Evolutionary conservation across 2,329 filamentous ascomycete genomes (phyloP), one percentile per base, ranked within the genome.

Genomic region (Alternaria rosae): DNA sequence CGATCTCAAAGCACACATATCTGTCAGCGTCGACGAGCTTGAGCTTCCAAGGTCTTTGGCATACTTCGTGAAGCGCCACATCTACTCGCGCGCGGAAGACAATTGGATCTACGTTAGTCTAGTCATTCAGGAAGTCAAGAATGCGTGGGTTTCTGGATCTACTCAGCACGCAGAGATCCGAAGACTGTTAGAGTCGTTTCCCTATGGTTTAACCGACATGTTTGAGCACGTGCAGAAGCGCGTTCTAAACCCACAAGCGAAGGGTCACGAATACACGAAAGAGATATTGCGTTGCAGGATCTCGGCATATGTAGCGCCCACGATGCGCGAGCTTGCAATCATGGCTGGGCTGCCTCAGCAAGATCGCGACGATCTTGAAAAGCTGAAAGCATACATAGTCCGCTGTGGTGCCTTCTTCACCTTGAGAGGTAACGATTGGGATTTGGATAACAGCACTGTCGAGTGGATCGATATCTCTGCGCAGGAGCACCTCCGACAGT

Each of bases 401-500:
- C 62, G 67, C 8, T 71, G 70, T 67, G 69, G 70, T 12, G 66
- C 68, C 11, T 72, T 73, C 35, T 43, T 72, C 12, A 68, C 64
- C 3, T 44, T 73, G 30, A 48, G 58, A 20, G 69, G 69, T 15
- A 58, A 56, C n/a, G 60, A 68, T 11, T 64, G 64, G 53, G 67
- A 72, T 43, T 54, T 68, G 20, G 67, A 68, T 5, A 65, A 51
- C 26, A 66, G 54, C 35, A 70, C 64, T 9, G 70, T 72, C 13
- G 66, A 71, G 41, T 72, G 69, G 69, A 70, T 72, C 13, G 67
- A 71, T 11, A 61, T 59, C 8, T 60, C 70, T 20, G 70, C 70
- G 7, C 59, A 64, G 38, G 66, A 70, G 21, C 67, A 72, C 58
- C 59, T 73, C 9, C 51, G 68, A 45, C 47, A 61, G 42, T 68